Evolutionary conservation across 2,329 filamentous ascomycete species (phyloP), one percentile per base, ranked within the genome.

Genomic region (Pseudogymnoascus sp.): DNA sequence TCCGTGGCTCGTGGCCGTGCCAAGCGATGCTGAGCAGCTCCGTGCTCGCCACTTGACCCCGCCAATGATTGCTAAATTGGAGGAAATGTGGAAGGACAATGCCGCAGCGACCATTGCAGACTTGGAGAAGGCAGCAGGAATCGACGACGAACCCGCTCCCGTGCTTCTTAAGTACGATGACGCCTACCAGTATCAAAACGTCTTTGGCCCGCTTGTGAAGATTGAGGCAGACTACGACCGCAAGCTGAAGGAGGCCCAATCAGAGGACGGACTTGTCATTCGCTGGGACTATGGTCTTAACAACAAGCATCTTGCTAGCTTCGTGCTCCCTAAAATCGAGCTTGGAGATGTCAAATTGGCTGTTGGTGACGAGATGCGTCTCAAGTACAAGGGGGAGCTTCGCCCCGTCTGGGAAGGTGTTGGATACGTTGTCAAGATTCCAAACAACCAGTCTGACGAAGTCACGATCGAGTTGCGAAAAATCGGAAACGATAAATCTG

Each of bases 151-250:
- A 60, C 95, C 95, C 22, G 88, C 91, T 14, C 91, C 93, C 1
- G 94, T 99, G 6, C 80, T 97, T 22, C 79, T 97, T 41, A 90
- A 91, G 67, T 99, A 99, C 72, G 94, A 97, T 62, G 94, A 99
- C 74, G 91, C 94, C 0, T 99, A 91, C 73, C 93, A 99, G 71
- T 99, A 99, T 70, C 94, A 99, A 75, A 99, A 97, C 70, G 94
- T 97, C 34, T 99, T 99, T 73, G 94, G 94, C 0, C 94, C 94
- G 0, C 80, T 99, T 12, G 95, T 99, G 70, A 99, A 97, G 78
- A 99, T 99, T 75, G 94, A 99, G 74, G 96, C 94, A 43, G 94
- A 99, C 75, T 99, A 99, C 72, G 94, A 99, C 75, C 93, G 95
- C 74, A 97, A 99, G 76, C 81, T 99, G 68, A 99, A 99, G 77